These are phyloP conservation scores for Trifolium repens DNA, from an alignment of 306 rosid species.

Conservation along the genomic window DNA sequence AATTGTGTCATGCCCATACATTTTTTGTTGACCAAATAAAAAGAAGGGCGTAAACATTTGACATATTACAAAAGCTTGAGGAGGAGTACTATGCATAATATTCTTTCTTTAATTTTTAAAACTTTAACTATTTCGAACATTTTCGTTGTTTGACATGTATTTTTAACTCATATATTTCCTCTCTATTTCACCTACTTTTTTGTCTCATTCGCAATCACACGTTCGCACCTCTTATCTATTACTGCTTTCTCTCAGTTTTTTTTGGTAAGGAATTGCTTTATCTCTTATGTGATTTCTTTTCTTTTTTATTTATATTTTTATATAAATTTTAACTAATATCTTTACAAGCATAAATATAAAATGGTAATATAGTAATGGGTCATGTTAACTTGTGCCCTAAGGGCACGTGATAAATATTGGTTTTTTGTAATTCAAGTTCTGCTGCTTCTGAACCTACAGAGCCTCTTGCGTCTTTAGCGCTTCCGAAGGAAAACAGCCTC, in stretches of 20 bases:
- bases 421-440: no score
- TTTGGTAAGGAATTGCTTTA: not conserved
- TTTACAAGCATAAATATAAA: not conserved
- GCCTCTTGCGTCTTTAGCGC: no score
- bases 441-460: no score
- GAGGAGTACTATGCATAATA: not conserved
- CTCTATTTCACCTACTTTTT: conserved; percentile 6
- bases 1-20: no score
- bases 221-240: not conserved
- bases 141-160: not conserved
- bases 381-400: no score
- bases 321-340: no score
- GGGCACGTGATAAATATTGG: no score
- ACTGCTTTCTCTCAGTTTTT: not conserved
- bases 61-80: not conserved
- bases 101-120: not conserved
- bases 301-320: not conserved
- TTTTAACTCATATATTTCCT: not conserved
- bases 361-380: no score
- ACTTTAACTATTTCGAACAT: not conserved
- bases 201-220: not conserved
- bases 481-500: no score
- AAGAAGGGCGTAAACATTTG: no score
- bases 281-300: no score
- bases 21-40: no score